Evolutionary conservation across 805 yeast species (phyloP).

Genomic region (Tetrapisispora namnaoensis): DNA sequence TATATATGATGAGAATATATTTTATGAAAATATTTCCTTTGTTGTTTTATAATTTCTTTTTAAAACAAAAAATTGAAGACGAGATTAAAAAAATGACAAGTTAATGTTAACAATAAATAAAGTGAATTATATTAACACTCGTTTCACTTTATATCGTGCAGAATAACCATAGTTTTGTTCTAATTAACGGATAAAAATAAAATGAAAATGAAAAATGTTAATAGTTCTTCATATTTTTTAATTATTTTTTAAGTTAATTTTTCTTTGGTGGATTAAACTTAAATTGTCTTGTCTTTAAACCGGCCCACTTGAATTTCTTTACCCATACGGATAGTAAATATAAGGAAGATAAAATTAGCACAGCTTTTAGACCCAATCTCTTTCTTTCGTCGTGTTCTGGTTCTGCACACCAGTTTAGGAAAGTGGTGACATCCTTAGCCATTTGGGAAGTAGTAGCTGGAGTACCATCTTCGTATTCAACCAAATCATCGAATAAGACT

Average conservation of each 20-base stretch:
- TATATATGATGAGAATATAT: constrained; percentile 3
- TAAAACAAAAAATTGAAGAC: not conserved
- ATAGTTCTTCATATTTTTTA: not conserved
- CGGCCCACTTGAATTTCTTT: constrained; percentile 97
- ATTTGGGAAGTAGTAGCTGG: constrained; percentile 97
- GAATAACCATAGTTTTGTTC: too few species aligned
- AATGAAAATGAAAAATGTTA: not conserved
- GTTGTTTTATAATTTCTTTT: not conserved
- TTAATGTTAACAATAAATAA: not conserved
- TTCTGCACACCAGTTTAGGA: constrained; percentile 97
- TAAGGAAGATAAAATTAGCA: constrained; percentile 66
- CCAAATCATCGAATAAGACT: constrained; percentile 93
- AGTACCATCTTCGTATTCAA: constrained; percentile 98
- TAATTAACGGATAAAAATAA: not conserved
- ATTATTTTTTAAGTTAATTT: not conserved
- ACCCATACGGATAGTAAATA: constrained; percentile 81
- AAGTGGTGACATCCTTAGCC: constrained; percentile 96
- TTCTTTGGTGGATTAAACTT: constrained; percentile 82
- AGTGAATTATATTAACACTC: not conserved
- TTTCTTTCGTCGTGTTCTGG: constrained; percentile 99
- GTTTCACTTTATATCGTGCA: too few species aligned
- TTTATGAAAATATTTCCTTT: not conserved
- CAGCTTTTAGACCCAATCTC: constrained; percentile 89
- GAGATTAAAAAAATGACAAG: not conserved
- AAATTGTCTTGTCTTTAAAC: constrained; percentile 89